phyloP scores from a whole-genome alignment of 2,329 filamentous ascomycete species.

The Beauveria rudraprayagi region DNA sequence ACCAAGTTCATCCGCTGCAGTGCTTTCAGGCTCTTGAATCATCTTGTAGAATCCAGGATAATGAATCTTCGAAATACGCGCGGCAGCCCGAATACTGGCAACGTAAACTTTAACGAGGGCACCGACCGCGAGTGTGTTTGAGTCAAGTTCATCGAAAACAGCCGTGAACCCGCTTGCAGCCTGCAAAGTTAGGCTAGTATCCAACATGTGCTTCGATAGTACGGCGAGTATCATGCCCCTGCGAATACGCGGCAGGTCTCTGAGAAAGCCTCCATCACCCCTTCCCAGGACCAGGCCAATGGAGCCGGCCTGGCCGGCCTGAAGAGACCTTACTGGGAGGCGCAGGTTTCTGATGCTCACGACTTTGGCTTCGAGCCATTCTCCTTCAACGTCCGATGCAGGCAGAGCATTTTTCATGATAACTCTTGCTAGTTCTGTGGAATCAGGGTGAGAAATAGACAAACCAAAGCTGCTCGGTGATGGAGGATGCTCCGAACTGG shows the following conservation, averaged over 20 bases:
- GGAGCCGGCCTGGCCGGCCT: slow-evolving; percentile 80
- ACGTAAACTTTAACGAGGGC: slow-evolving; percentile 75
- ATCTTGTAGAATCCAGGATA: slow-evolving; percentile 29
- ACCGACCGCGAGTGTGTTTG: slow-evolving; percentile 56
- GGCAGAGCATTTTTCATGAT: slow-evolving; percentile 45
- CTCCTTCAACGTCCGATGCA: slow-evolving; percentile 46
- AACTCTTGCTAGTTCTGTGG: slow-evolving; percentile 43
- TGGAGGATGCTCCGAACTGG: slow-evolving; percentile 37
- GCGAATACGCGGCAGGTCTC: slow-evolving; percentile 38
- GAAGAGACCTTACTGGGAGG: slow-evolving; percentile 68
- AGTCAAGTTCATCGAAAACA: slow-evolving; percentile 56
- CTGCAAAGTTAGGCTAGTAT: slow-evolving; percentile 50
- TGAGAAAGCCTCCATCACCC: neutral
- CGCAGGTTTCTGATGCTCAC: slow-evolving; percentile 84
- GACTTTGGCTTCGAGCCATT: slow-evolving; percentile 75
- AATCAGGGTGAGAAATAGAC: slow-evolving; percentile 45
- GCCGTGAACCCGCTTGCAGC: slow-evolving; percentile 64
- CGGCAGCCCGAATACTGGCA: slow-evolving; percentile 76
- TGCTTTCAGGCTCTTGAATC: slow-evolving; percentile 19
- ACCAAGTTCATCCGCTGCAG: slow-evolving; percentile 34
- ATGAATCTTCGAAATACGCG: slow-evolving; percentile 52
- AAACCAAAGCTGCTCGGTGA: slow-evolving; percentile 40
- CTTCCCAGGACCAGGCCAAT: slow-evolving; percentile 64
- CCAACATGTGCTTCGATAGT: slow-evolving; percentile 49
- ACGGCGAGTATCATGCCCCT: slow-evolving; percentile 80